A percentile compares a stretch with the other conserved stretches of the same genome.
phyloP scores from a whole-genome alignment of 495 filamentous ascomycete genomes.

The Friedmanniomyces simplex region DNA sequence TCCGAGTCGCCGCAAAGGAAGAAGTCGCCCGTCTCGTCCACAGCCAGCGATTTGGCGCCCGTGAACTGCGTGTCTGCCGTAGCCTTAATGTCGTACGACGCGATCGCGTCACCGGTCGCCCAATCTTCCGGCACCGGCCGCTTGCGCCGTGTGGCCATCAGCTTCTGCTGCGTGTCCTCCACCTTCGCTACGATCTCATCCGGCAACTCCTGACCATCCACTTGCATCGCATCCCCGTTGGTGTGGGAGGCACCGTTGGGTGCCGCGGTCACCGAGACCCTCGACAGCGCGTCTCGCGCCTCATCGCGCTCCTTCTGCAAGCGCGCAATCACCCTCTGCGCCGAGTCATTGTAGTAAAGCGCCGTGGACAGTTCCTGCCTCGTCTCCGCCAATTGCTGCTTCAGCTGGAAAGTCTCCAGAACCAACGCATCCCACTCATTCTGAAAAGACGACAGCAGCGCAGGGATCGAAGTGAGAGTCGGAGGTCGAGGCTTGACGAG shows the following conservation, averaged over 20 bases:
- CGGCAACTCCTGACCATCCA: conserved; percentile 66
- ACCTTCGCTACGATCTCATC: conserved; percentile 62
- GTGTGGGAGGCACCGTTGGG: conserved; percentile 37
- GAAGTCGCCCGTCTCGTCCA: conserved; percentile 54
- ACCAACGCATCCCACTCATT: conserved; percentile 96
- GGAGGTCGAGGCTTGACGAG: conserved; percentile 82
- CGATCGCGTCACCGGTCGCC: conserved; percentile 65
- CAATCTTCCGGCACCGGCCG: conserved; percentile 74
- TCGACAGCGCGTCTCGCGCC: conserved; percentile 81
- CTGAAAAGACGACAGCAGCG: conserved; percentile 92
- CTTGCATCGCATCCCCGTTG: conserved; percentile 79
- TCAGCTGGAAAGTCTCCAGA: conserved; percentile 77
- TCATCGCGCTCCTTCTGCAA: conserved; percentile 84
- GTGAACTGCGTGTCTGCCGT: conserved; percentile 54
- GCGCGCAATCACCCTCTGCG: conserved; percentile 82
- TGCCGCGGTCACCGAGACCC: conserved; percentile 53
- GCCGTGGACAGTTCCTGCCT: conserved; percentile 88
- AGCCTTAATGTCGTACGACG: conserved; percentile 50
- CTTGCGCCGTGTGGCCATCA: conserved; percentile 78
- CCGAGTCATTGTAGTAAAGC: conserved; percentile 93
- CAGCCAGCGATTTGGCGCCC: conserved; percentile 53
- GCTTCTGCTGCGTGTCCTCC: conserved; percentile 65
- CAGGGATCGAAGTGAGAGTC: conserved; percentile 90
- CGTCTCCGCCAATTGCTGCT: conserved; percentile 78
- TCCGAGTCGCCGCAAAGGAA: conserved; percentile 72